Conservation (phyloP, 2,329 filamentous ascomycete genomes). For the Huntiella decipiens region DNA sequence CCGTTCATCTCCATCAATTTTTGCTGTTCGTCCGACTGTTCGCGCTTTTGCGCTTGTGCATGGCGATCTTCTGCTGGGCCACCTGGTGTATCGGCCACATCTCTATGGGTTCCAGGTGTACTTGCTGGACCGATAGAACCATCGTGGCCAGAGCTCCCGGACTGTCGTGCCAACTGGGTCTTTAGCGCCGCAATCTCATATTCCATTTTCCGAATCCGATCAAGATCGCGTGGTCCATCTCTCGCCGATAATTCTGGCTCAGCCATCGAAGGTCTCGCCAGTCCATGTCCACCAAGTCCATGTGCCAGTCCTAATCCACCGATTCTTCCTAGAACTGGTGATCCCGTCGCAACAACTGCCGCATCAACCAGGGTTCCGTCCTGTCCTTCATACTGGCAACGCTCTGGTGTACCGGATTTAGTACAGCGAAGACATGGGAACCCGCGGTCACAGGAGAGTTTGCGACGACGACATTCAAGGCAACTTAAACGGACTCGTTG, state of each 20-base stretch:
- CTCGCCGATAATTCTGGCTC: constrained; percentile 18
- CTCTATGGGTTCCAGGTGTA: constrained; percentile 22
- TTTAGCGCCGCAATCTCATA: constrained; percentile 39
- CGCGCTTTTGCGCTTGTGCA: constrained; percentile 10
- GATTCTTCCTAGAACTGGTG: constrained; percentile 24
- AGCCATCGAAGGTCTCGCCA: constrained; percentile 20
- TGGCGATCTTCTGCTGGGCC: constrained; percentile 10
- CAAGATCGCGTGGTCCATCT: constrained; percentile 27
- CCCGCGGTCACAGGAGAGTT: constrained; percentile 42
- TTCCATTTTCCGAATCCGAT: constrained; percentile 39
- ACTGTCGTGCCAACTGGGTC: constrained; percentile 27
- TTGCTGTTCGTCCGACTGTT: constrained; percentile 15
- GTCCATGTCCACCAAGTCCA: background rate
- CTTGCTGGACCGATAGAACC: background rate
- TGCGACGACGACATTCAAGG: constrained; percentile 39
- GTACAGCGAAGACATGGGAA: constrained; percentile 43
- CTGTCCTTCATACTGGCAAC: constrained; percentile 40
- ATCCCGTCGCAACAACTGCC: constrained; percentile 19
- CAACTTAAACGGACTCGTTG: constrained; percentile 41
- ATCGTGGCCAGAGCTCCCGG: constrained; percentile 17
- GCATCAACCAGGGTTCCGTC: constrained; percentile 30
- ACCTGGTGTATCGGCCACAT: constrained; percentile 16
- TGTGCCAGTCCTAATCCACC: constrained; percentile 14
- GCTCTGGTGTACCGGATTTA: constrained; percentile 40
- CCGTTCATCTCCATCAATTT: constrained; percentile 23